Evolutionary conservation across 495 filamentous ascomycete genomes (phyloP).

Genomic region (Penicillium parvum): DNA sequence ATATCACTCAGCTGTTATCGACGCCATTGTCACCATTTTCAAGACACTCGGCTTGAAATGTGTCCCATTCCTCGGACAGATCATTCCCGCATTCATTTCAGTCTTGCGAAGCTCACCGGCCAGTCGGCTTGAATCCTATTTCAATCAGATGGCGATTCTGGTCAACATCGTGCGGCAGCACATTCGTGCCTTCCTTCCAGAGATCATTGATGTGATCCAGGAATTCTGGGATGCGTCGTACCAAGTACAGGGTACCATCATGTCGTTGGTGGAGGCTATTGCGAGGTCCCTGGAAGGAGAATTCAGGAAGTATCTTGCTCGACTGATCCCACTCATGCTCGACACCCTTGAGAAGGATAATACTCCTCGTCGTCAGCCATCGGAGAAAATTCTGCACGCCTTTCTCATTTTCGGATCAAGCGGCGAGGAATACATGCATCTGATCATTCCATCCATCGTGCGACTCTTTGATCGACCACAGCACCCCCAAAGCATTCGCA

Average conservation of each 20-base stretch:
- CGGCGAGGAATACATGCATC: constrained; percentile 96
- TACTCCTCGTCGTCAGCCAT: constrained; percentile 67
- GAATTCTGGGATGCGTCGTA: constrained; percentile 78
- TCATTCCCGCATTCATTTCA: constrained; percentile 85
- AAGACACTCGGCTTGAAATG: constrained; percentile 92
- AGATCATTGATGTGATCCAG: constrained; percentile 76
- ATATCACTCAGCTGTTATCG: constrained; percentile 93
- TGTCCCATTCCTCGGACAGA: constrained; percentile 85
- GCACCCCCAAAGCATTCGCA: constrained; percentile 71
- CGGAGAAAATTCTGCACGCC: constrained; percentile 87
- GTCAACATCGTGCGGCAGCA: constrained; percentile 95
- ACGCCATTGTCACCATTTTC: constrained; percentile 98
- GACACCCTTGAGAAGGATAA: constrained; percentile 82
- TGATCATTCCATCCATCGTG: constrained; percentile 96
- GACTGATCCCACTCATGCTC: constrained; percentile 86
- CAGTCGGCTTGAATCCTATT: constrained; percentile 83
- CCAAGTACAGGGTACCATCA: constrained; percentile 80
- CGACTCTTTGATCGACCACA: constrained; percentile 81
- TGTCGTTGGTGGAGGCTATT: constrained; percentile 87
- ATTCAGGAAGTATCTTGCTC: constrained; percentile 91
- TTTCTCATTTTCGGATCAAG: constrained; percentile 96
- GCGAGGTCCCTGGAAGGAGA: constrained; percentile 92
- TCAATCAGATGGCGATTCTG: constrained; percentile 88
- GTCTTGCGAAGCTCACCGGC: constrained; percentile 75
- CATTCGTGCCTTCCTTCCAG: constrained; percentile 79